These are phyloP conservation scores for Cladosporium sp. DNA, from an alignment of 2,329 filamentous ascomycete genomes.

Conservation along the genomic window DNA sequence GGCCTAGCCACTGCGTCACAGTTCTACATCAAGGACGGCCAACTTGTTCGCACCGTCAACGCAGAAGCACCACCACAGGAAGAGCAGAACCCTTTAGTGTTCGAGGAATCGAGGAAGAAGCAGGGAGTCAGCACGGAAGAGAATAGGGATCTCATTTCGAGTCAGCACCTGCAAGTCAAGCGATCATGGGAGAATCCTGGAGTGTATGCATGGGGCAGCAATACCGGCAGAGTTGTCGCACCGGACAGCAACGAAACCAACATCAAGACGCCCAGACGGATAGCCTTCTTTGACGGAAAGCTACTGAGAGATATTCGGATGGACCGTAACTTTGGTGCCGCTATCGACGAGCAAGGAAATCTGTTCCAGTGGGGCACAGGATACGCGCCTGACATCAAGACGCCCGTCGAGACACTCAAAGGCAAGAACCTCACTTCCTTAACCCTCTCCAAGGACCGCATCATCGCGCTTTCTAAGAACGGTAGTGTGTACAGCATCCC, in stretches of 20 bases:
- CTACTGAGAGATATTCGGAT: slow-evolving; percentile 83
- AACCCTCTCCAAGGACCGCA: slow-evolving; percentile 71
- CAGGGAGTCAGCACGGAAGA: slow-evolving; percentile 58
- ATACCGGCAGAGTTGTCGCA: slow-evolving; percentile 75
- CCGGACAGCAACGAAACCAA: slow-evolving; percentile 70
- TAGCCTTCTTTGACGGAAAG: slow-evolving; percentile 77
- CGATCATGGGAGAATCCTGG: slow-evolving; percentile 76
- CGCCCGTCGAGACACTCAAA: slow-evolving; percentile 64
- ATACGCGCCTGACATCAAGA: slow-evolving; percentile 58
- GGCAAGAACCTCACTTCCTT: slow-evolving; percentile 77
- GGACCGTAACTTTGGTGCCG: slow-evolving; percentile 73
- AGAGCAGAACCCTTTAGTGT: slow-evolving; percentile 50
- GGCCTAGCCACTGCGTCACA: slow-evolving; percentile 40
- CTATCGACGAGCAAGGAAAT: slow-evolving; percentile 81
- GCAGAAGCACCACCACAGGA: slow-evolving; percentile 45
- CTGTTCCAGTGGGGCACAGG: slow-evolving; percentile 84
- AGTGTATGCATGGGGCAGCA: slow-evolving; percentile 91
- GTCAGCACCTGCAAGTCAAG: slow-evolving; percentile 82
- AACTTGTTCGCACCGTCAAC: slow-evolving; percentile 36
- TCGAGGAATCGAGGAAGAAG: slow-evolving; percentile 59
- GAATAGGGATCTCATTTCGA: slow-evolving; percentile 68
- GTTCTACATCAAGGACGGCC: slow-evolving; percentile 35
- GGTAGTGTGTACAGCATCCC: slow-evolving; percentile 83
- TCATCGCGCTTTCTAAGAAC: slow-evolving; percentile 68
- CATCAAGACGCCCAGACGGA: slow-evolving; percentile 72